Conservation (phyloP, 2,329 filamentous ascomycete genomes). For the Cordyceps cicadae region DNA sequence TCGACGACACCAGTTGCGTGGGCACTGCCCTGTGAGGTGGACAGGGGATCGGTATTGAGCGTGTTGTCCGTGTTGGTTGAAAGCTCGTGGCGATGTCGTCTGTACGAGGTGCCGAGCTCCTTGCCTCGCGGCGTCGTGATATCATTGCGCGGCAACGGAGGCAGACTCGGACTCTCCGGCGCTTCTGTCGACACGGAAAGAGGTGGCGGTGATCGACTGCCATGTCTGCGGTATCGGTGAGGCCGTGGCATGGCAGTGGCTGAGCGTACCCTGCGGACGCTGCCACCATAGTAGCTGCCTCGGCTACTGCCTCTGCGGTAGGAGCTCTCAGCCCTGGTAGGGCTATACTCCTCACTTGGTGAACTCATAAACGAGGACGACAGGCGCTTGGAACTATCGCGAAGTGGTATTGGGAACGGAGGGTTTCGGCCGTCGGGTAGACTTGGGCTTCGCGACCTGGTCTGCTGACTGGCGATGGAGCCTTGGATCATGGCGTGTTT, state of each 20-base stretch:
- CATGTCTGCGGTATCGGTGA: conserved; percentile 39
- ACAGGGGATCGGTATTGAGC: conserved; percentile 28
- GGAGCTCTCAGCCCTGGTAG: conserved; percentile 54
- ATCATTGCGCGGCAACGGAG: conserved; percentile 65
- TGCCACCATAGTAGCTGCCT: conserved; percentile 48
- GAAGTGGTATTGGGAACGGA: conserved; percentile 84
- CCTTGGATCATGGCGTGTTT: conserved; percentile 74
- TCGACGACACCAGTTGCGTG: conserved; percentile 80
- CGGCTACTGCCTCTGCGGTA: conserved; percentile 42
- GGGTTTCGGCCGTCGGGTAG: conserved; percentile 54
- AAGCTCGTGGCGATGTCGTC: conserved; percentile 45
- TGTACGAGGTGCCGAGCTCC: conserved; percentile 34
- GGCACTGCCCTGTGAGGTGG: conserved; percentile 46
- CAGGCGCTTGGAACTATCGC: conserved; percentile 72
- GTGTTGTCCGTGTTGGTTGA: conserved; percentile 54
- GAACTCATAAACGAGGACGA: conserved; percentile 50
- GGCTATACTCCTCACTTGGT: conserved; percentile 68
- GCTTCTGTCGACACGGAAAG: conserved; percentile 60
- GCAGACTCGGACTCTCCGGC: conserved; percentile 62
- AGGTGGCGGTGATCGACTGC: conserved; percentile 55
- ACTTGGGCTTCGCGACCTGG: conserved; percentile 57
- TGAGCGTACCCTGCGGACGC: conserved; percentile 76
- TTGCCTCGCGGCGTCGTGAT: conserved; percentile 52
- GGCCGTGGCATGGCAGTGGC: conserved; percentile 61
- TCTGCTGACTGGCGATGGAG: conserved; percentile 61